Evolutionary conservation across 1,284 basidiomycete species (phyloP).

Genomic region (Athelia sp.): DNA sequence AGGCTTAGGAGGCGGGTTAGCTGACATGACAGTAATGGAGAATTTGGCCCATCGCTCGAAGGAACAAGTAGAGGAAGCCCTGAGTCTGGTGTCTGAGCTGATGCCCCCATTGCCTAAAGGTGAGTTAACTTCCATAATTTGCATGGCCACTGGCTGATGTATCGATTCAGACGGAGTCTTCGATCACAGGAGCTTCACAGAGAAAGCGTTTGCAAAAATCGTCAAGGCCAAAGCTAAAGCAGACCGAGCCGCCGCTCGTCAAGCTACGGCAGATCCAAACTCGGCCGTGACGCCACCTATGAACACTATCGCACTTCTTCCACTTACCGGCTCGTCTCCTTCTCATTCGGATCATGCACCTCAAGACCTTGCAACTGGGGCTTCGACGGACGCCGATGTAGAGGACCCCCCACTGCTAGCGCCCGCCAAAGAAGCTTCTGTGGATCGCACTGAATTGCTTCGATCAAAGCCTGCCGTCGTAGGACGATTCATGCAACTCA

Average conservation of each 20-base stretch:
- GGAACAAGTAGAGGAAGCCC: slow-evolving; percentile 91
- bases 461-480: slow-evolving; percentile 74
- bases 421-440: slow-evolving; percentile 29
- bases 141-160: slow-evolving; percentile 5
- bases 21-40: slow-evolving; percentile 97
- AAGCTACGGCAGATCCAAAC: slow-evolving; percentile 31
- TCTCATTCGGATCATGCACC: slow-evolving; percentile 25
- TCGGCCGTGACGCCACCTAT: slow-evolving; percentile 11
- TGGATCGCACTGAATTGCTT: slow-evolving; percentile 66
- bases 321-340: slow-evolving; percentile 23
- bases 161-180: slow-evolving; percentile 81
- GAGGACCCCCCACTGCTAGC: slow-evolving; percentile 20
- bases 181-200: slow-evolving; percentile 85
- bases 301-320: slow-evolving; percentile 21
- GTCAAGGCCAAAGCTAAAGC: slow-evolving; percentile 75
- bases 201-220: slow-evolving; percentile 74
- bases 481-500: slow-evolving; percentile 77
- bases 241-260: slow-evolving; percentile 64
- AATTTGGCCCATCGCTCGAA: slow-evolving; percentile 95
- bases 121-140: slow-evolving; percentile 23
- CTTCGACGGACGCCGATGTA: slow-evolving; percentile 17
- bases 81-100: slow-evolving; percentile 83
- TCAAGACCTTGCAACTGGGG: slow-evolving; percentile 18
- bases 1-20: slow-evolving; percentile 78
- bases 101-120: slow-evolving; percentile 90